Conservation (phyloP, 306 rosid genomes). For the Abrus precatorius region DNA sequence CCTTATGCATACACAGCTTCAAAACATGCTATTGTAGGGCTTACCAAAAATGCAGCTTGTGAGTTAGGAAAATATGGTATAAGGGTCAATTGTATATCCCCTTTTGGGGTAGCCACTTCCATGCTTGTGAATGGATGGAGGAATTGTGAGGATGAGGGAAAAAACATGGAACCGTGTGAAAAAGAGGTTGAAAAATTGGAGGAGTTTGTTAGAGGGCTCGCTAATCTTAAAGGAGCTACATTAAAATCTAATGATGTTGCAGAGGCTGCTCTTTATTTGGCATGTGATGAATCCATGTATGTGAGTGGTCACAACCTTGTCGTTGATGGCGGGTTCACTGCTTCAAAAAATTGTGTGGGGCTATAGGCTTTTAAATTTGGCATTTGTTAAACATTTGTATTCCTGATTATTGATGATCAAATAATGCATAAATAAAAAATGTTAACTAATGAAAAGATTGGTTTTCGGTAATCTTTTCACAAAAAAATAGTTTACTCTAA, state of each 20-base stretch:
- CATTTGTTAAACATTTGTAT: neutral
- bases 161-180: neutral
- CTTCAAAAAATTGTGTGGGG: conserved; percentile 43
- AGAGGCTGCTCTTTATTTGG: conserved; percentile 41
- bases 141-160: neutral
- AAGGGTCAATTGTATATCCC: conserved; percentile 48
- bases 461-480: too few species aligned
- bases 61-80: conserved; percentile 43
- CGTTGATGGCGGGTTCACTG: conserved; percentile 48
- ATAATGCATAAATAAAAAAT: too few species aligned
- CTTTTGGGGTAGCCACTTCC: conserved; percentile 56
- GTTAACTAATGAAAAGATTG: too few species aligned
- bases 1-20: conserved; percentile 45
- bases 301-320: conserved; percentile 56
- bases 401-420: neutral
- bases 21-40: conserved; percentile 46
- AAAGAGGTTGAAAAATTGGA: conserved; percentile 44
- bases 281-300: conserved; percentile 43
- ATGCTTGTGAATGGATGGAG: conserved; percentile 51
- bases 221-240: conserved; percentile 39
- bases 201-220: conserved; percentile 40
- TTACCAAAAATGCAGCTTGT: conserved; percentile 40
- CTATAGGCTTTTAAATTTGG: neutral
- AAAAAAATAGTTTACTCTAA: too few species aligned
- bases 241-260: conserved; percentile 42